Percentiles rank a stretch among this genome's conserved stretches.
These are phyloP conservation scores for Schizosaccharomyces japonicus DNA, from an alignment of 805 yeast genomes.

Conservation along the genomic window DNA sequence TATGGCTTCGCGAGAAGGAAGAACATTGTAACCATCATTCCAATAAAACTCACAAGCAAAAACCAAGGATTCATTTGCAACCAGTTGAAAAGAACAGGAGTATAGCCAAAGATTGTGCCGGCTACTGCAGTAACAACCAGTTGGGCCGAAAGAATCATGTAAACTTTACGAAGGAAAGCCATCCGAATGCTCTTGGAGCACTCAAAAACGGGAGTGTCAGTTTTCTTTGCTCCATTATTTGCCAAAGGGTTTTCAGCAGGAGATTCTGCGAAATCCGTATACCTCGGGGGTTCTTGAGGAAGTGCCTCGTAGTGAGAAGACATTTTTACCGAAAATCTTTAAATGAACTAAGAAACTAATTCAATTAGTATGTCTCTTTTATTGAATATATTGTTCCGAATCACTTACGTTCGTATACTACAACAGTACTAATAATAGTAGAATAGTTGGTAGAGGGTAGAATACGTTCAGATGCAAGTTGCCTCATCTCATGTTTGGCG, in stretches of 20 bases:
- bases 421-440: too few relatives aligned
- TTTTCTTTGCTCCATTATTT: neutral
- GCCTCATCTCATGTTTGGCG: too few relatives aligned
- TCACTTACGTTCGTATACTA: too few relatives aligned
- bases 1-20: constrained; percentile 40
- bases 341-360: too few relatives aligned
- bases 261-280: neutral
- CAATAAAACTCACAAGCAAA: constrained; percentile 30
- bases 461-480: too few relatives aligned
- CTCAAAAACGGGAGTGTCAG: constrained; percentile 35
- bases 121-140: constrained; percentile 34
- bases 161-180: constrained; percentile 56
- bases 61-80: constrained; percentile 35
- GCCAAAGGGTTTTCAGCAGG: neutral
- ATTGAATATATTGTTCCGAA: too few relatives aligned
- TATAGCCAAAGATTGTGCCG: constrained; percentile 27
- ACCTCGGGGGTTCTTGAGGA: neutral
- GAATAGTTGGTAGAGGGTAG: too few relatives aligned
- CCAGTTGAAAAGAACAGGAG: constrained; percentile 27
- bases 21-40: constrained; percentile 39
- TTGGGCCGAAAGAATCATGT: constrained; percentile 44
- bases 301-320: too few relatives aligned
- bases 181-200: constrained; percentile 58
- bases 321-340: too few relatives aligned
- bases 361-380: too few relatives aligned